These are phyloP conservation scores for Rossbeevera mucosa DNA, from an alignment of 768 basidiomycete genomes.

Conservation along the genomic window DNA sequence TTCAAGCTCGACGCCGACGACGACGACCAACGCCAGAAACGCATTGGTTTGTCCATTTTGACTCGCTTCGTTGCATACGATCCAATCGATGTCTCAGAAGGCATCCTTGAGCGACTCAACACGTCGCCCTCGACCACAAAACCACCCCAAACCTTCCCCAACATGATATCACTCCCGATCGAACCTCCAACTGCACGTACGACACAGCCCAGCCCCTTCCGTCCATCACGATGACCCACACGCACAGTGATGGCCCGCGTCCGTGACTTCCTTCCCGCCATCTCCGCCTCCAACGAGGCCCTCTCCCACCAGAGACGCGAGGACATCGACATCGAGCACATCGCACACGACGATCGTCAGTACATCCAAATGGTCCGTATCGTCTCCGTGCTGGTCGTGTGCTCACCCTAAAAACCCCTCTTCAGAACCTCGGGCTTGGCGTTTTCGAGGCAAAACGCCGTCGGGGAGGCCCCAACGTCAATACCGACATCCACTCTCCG, in stretches of 20 bases:
- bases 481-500: constrained; percentile 1
- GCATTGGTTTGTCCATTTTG: constrained; percentile 34
- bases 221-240: constrained; percentile 1
- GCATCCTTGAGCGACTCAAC: constrained; percentile 40
- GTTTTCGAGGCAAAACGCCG: constrained; percentile 43
- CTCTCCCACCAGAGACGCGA: constrained; percentile 47
- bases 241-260: constrained; percentile 58
- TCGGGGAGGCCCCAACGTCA: constrained; percentile 23
- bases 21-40: constrained; percentile 39
- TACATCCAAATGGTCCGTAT: constrained; percentile 64
- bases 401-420: neutral
- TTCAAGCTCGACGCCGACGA: constrained; percentile 44
- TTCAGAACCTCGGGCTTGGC: constrained; percentile 61
- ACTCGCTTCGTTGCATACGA: neutral
- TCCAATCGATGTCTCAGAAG: constrained; percentile 26
- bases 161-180: constrained; percentile 22
- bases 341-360: constrained; percentile 42
- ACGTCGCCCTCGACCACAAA: constrained; percentile 14
- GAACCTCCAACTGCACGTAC: constrained; percentile 47
- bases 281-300: constrained; percentile 59
- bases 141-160: constrained; percentile 35
- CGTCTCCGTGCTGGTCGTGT: neutral
- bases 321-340: constrained; percentile 68
- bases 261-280: constrained; percentile 61
- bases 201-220: constrained; percentile 17